Evolutionary conservation across 768 basidiomycete genomes (phyloP), one percentile per base, ranked within the genome.

Genomic region (Lactifluus piperatus): DNA sequence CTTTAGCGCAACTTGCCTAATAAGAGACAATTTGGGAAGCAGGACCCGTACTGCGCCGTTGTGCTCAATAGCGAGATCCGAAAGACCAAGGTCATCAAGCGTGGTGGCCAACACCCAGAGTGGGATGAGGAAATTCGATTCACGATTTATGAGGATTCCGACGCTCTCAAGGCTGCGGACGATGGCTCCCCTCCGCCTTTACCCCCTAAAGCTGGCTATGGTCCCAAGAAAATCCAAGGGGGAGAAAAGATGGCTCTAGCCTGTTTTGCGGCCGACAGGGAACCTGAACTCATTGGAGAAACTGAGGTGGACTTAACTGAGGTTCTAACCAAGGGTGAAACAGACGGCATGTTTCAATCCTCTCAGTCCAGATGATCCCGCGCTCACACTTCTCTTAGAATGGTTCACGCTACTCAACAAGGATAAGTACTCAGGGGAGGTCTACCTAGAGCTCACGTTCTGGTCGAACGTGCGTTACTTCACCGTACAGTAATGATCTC

Each of bases 51-150:
- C 72, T 97, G 93, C 65, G 74, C 84, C 24, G 80, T 95, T 26
- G 76, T 78, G 4, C 75, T 94, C 53, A 87, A 91, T 68, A 84
- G 84, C 51, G 86, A 94, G 71, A 94, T 85, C 68, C 82, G 85
- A 58, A 80, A 90, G 52, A 98, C 95, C 5, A 91, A 88, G 71
- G 84, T 92, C n/a, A 87, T 97, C 71, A 94, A 91, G 70, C 86
- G 92, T 30, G 97, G 97, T 51, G 97, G 97, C 18, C 97, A 99
- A 71, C 94, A 97, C 71, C 97, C 97, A 5, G 93, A 93, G 73
- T 99, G 97, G 94, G 97, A 99, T 69, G 94, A 97, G 67, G 97
- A 99, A 73, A 77, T 98, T 68, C 86, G 97, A 44, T 98, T 97
- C 72, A 85, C 86, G 26, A 76, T 99, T 46, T 81, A 78, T 63